A percentile compares a stretch with the other conserved stretches of the same genome.
Evolutionary conservation across 495 filamentous ascomycete genomes (phyloP).

Genomic region (Penicillium psychrofluorescens): DNA sequence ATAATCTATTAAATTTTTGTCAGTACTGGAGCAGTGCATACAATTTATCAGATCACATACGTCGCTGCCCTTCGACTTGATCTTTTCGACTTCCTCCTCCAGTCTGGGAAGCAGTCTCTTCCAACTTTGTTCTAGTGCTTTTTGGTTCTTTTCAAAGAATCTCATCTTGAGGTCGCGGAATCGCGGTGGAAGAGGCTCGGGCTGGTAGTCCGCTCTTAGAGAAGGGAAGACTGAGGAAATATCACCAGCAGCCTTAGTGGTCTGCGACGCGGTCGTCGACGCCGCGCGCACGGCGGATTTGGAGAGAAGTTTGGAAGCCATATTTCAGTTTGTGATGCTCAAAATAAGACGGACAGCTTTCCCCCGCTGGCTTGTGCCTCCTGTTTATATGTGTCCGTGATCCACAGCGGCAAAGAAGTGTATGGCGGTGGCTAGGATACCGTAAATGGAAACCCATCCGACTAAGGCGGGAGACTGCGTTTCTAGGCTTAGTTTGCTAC

Average conservation of each 20-base stretch:
- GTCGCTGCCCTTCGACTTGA: constrained; percentile 42
- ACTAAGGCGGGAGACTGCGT: neutral
- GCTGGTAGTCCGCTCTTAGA: constrained; percentile 55
- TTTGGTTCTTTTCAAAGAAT: constrained; percentile 57
- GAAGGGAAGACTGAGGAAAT: constrained; percentile 82
- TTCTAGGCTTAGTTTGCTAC: too few species aligned
- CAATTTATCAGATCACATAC: constrained; percentile 18
- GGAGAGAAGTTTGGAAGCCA: constrained; percentile 15
- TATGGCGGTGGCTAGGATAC: neutral
- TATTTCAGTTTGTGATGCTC: neutral
- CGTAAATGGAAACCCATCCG: neutral
- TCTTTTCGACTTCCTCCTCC: constrained; percentile 35
- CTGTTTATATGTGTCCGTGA: too few species aligned
- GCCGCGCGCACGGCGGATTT: constrained; percentile 27
- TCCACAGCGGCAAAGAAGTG: too few species aligned
- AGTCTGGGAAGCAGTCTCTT: constrained; percentile 58
- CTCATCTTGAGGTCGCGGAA: constrained; percentile 69
- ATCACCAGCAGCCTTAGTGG: constrained; percentile 53
- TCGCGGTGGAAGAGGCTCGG: constrained; percentile 58
- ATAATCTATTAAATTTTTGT: constrained; percentile 35
- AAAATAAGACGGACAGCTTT: too few species aligned
- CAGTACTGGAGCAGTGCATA: constrained; percentile 1
- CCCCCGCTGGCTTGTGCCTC: too few species aligned
- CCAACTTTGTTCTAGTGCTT: constrained; percentile 59
- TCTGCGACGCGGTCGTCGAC: constrained; percentile 25